Percentiles rank a stretch among this genome's conserved stretches.
phyloP scores from a whole-genome alignment of 2,329 filamentous ascomycete genomes.

The Lachnellula hyalina region DNA sequence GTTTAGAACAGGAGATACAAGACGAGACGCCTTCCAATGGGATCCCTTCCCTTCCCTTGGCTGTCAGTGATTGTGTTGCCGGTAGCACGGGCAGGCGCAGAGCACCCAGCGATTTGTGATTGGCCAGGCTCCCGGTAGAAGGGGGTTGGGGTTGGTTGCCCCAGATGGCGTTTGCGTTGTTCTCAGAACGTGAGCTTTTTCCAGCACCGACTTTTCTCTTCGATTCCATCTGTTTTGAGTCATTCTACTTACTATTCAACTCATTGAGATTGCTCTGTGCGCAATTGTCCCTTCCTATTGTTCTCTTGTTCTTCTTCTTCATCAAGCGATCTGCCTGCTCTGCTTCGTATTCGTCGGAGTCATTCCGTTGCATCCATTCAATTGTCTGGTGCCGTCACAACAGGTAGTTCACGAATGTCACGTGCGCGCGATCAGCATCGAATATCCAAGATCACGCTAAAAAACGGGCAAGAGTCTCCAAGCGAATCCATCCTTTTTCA shows the following conservation, averaged over 20 bases:
- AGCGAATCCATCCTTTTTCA: constrained; percentile 12
- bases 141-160: constrained; percentile 4
- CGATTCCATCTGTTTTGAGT: neutral
- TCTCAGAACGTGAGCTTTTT: constrained; percentile 18
- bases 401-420: neutral
- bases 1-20: constrained; percentile 19
- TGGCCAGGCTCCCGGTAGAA: constrained; percentile 15
- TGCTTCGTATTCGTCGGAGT: neutral
- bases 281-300: no score
- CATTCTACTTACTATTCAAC: constrained; percentile 7
- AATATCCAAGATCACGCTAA: neutral
- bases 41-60: constrained; percentile 20
- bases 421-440: neutral
- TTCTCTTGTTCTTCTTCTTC: neutral
- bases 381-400: neutral
- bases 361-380: neutral
- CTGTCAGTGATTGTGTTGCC: constrained; percentile 26
- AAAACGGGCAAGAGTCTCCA: neutral
- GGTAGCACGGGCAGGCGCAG: constrained; percentile 21
- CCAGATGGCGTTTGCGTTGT: constrained; percentile 13
- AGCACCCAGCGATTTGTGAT: constrained; percentile 13
- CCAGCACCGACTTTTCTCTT: neutral
- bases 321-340: neutral
- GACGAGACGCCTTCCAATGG: constrained; percentile 17
- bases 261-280: no score